Conservation (phyloP, 306 rosid genomes). For the Quercus alba region DNA sequence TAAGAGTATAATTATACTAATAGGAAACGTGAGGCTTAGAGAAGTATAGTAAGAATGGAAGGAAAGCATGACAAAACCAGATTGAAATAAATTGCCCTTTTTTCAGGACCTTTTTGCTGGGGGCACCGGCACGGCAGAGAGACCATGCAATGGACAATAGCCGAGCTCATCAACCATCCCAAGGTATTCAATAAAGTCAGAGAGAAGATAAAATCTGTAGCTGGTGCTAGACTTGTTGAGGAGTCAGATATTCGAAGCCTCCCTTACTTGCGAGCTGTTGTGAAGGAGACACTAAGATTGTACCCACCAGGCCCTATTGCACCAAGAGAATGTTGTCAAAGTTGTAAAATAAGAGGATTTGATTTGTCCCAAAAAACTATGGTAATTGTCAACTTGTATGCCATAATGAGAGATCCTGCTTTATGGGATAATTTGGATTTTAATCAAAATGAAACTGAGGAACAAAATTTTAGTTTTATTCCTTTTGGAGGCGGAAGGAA, state of each 20-base stretch:
- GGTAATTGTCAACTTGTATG: constrained; percentile 44
- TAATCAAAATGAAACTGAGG: not conserved
- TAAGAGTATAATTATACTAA: too few species aligned
- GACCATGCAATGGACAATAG: constrained; percentile 53
- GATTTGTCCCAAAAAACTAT: constrained; percentile 34
- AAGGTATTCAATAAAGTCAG: constrained; percentile 33
- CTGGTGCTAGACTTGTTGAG: constrained; percentile 36
- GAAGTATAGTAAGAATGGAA: too few species aligned
- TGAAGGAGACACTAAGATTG: constrained; percentile 42
- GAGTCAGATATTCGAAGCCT: constrained; percentile 35
- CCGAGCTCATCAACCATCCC: constrained; percentile 50
- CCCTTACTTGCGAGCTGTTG: constrained; percentile 45
- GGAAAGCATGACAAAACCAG: not conserved
- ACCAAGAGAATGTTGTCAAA: constrained; percentile 33
- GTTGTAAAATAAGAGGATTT: constrained; percentile 35
- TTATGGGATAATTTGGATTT: constrained; percentile 29
- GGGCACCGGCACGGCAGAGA: constrained; percentile 44
- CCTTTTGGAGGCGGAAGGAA: constrained; percentile 53
- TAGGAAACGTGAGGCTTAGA: too few species aligned
- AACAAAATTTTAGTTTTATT: constrained; percentile 15
- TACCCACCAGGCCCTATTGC: constrained; percentile 38
- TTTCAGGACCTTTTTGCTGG: constrained; percentile 45
- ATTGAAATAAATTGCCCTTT: not conserved
- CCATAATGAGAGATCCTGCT: constrained; percentile 48
- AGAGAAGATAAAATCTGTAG: constrained; percentile 31